A percentile compares a stretch with the other conserved stretches of the same genome.
These are phyloP conservation scores for Phytophthora cryptogea DNA, from an alignment of 352 stramenopile species.

Conservation along the genomic window DNA sequence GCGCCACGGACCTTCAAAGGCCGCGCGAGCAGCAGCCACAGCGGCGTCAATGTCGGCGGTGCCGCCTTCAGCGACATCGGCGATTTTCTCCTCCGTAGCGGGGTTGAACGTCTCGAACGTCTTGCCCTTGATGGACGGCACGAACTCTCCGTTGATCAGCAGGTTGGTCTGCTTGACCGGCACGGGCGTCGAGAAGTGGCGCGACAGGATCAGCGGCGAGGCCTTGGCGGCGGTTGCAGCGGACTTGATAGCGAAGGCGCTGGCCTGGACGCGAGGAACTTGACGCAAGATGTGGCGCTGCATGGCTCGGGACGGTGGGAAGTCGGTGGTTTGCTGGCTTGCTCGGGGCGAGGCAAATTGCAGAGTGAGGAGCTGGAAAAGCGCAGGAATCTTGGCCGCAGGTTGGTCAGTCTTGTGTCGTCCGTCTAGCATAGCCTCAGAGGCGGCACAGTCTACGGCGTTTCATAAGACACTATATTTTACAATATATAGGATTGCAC, in stretches of 20 bases:
- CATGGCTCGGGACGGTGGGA: slow-evolving; percentile 20
- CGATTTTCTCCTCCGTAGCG: slow-evolving; percentile 75
- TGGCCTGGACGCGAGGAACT: slow-evolving; percentile 24
- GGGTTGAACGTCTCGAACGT: slow-evolving; percentile 83
- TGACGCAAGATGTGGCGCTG: slow-evolving; percentile 44
- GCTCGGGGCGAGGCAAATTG: slow-evolving; percentile 20
- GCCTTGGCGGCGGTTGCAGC: slow-evolving; percentile 24
- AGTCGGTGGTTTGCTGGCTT: slow-evolving; percentile 4
- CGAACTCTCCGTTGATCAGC: slow-evolving; percentile 87
- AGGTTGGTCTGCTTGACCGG: slow-evolving; percentile 68
- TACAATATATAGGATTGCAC: neutral
- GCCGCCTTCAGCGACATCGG: slow-evolving; percentile 55
- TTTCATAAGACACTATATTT: neutral
- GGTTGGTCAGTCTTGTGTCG: neutral
- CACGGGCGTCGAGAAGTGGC: slow-evolving; percentile 41
- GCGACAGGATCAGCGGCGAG: slow-evolving; percentile 19
- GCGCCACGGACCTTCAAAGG: slow-evolving; percentile 45
- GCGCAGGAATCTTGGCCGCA: neutral
- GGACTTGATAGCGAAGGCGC: slow-evolving; percentile 6
- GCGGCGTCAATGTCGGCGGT: slow-evolving; percentile 65
- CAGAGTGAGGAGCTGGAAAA: slow-evolving; percentile 14
- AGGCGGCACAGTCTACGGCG: neutral
- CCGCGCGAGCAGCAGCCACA: slow-evolving; percentile 57
- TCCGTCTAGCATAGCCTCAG: no score
- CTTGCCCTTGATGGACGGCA: slow-evolving; percentile 54